Evolutionary conservation across 2,329 filamentous ascomycete species (phyloP).

Genomic region (Aspergillus sp.): DNA sequence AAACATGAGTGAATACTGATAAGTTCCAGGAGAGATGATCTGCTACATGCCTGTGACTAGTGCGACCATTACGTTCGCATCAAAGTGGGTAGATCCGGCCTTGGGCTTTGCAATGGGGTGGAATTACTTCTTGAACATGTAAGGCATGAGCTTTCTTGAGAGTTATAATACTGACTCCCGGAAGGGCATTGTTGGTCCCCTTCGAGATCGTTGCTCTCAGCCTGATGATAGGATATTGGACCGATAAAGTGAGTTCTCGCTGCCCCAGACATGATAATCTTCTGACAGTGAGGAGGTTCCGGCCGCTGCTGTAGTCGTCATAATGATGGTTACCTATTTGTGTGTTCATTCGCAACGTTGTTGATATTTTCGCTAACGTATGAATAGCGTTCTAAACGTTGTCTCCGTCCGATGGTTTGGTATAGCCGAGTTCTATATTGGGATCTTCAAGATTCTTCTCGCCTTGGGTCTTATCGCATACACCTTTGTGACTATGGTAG

Average conservation of each 20-base stretch:
- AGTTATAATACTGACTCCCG: too few relatives aligned
- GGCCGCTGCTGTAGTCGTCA: conserved; percentile 34
- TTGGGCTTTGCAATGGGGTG: conserved; percentile 25
- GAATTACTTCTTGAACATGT: conserved; percentile 21
- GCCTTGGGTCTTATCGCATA: conserved; percentile 23
- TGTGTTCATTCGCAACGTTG: conserved; percentile 5
- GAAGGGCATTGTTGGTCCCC: conserved; percentile 18
- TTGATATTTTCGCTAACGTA: not conserved
- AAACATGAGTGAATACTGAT: not conserved
- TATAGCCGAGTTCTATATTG: conserved; percentile 47
- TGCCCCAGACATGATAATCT: too few relatives aligned
- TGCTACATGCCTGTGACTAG: conserved; percentile 19
- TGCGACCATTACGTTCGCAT: conserved; percentile 14
- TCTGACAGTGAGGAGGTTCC: conserved; percentile 19
- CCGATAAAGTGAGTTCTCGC: conserved; percentile 23
- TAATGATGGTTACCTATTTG: conserved; percentile 38
- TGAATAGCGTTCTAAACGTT: conserved; percentile 33
- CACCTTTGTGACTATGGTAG: conserved; percentile 76
- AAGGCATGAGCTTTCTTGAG: not conserved
- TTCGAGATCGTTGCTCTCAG: conserved; percentile 38
- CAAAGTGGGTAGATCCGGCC: conserved; percentile 24
- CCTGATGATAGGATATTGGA: conserved; percentile 35
- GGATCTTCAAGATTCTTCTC: conserved; percentile 38
- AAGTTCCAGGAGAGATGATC: conserved; percentile 20
- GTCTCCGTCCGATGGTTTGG: conserved; percentile 43